Base-by-base conservation (phyloP, 2,329 filamentous ascomycete genomes). In the Periconia macrospinosa region DNA sequence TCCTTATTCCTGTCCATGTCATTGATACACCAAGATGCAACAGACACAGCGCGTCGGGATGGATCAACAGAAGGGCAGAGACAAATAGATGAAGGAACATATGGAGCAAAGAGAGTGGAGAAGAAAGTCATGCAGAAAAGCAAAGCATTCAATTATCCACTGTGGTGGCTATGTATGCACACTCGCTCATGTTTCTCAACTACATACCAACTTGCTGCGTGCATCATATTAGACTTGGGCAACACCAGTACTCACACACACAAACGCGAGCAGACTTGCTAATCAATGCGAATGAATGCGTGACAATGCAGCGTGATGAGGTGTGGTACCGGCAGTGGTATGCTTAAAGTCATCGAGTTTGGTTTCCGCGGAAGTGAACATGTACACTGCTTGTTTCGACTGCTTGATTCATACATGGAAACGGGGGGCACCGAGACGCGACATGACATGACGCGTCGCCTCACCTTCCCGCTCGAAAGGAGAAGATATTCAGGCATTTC, bases 261-360 rank as follows among this genome's bases (percentile, higher is more conserved):
- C 3, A 27, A 14, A 27, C 20, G 47, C 57, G 23, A 27, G 23
- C 23, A 27, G 23, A 8, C 23, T 27, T 27, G 23, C 23, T 27
- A 27, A 27, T 27, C 23, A 27, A 27, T 27, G 23, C 5, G 23
- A 27, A 43, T 41, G 63, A 37, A 53, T 58, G 61, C 62, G 60
- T 68, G 66, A 67, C 57, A 51, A 58, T 59, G 56, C 58, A 35
- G 33, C 40, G 40, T 49, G 47, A 49, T 43, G 17, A 18, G 27
- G 19, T 20, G 45, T 37, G 30, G 30, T 17, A 37, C 45, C 30
- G 18, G 14, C 15, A 19, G 33, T 47, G 3, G 30, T 20, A 19
- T 20, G 30, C 44, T 23, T 30, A 1, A 15, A 8, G 5, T 27
- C 23, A 8, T 37, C 33, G 33, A 37, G 15, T 37, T 3, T 37